Evolutionary conservation across 345 rosid genomes (phyloP), one percentile per base, ranked within the genome.

Genomic region (Ceriops decandra): DNA sequence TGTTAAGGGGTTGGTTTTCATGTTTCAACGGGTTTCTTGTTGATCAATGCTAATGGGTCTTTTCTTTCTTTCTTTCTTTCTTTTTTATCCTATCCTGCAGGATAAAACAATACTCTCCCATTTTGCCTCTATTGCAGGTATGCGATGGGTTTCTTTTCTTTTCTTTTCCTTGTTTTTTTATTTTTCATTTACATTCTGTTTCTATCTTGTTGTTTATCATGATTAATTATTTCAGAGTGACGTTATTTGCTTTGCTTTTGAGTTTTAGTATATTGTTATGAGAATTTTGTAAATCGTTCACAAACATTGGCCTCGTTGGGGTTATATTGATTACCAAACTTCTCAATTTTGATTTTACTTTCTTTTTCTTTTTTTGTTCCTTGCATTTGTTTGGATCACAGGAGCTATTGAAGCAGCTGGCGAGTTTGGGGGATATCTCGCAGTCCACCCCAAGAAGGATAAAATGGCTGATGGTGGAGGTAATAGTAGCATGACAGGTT

Each of bases 401-500:
- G 70, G 68, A 49, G 52, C 28, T 57, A 7, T 57, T 30, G 60
- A 35, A 62, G 66, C 57, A 8, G 20, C 38, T 28, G 26, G 38
- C 56, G 26, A 72, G 1, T 13, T 51, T 49, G 53, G 38, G 27
- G 51, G 42, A 38, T 68, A 60, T 62, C 47, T 46, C 66, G 13
- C 67, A 13, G 35, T 46, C 70, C 52, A 26, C 67, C 7, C 2
- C 10, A 54, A 47, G 27, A 52, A 58, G 63, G 71, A 58, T 60
- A 47, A 67, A 64, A 72, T 73, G 76, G 56, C 57, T 38, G 73
- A 53, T 16, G 49, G 6, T 15, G 53, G 21, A 26, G 74, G 13
- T 31, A 63, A 51, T 60, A 62, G 52, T 35, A 15, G 57, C 67
- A 36, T 72, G 52, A 32, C 20, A 53, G 72, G 54, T 15, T 42